phyloP scores from a whole-genome alignment of 768 basidiomycete genomes.

The Tricholoma saponaceum region DNA sequence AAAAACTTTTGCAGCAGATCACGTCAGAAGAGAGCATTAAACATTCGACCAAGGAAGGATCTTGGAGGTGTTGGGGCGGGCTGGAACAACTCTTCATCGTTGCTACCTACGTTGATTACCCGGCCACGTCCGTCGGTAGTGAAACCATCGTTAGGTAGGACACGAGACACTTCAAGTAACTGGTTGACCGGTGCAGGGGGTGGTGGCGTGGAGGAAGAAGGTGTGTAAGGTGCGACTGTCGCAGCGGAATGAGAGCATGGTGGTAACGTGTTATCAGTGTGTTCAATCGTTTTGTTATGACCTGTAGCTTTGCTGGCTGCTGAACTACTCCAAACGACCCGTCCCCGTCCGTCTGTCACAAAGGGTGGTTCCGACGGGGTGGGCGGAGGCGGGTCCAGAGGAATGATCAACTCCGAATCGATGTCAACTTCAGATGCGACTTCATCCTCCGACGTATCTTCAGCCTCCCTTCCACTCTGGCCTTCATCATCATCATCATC shows the following conservation, averaged over 20 bases:
- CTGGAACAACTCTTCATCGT: not conserved
- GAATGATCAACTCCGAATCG: not conserved
- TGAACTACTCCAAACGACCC: constrained; percentile 45
- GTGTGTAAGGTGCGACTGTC: not conserved
- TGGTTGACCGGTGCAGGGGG: not conserved
- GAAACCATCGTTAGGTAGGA: not conserved
- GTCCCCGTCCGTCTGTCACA: constrained; percentile 60
- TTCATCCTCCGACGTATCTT: not conserved
- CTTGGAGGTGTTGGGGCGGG: not conserved
- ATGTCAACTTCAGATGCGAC: not conserved
- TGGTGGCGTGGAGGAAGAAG: not conserved
- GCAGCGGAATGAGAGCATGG: not conserved
- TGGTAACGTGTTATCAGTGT: not conserved
- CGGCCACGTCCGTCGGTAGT: not conserved
- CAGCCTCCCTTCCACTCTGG: not conserved
- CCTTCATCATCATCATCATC: not conserved
- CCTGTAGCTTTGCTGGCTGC: constrained; percentile 12
- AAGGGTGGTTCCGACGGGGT: constrained; percentile 40
- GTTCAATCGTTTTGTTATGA: not conserved
- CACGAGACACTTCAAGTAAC: not conserved
- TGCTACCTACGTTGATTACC: not conserved
- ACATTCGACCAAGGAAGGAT: not conserved
- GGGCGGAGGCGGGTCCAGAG: not conserved
- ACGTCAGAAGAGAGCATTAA: not conserved
- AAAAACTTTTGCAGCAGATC: not conserved